Evolutionary conservation across 192 early-diverging fungal species (phyloP), one percentile per base, ranked within the genome.

Genomic region (Mortierella claussenii): DNA sequence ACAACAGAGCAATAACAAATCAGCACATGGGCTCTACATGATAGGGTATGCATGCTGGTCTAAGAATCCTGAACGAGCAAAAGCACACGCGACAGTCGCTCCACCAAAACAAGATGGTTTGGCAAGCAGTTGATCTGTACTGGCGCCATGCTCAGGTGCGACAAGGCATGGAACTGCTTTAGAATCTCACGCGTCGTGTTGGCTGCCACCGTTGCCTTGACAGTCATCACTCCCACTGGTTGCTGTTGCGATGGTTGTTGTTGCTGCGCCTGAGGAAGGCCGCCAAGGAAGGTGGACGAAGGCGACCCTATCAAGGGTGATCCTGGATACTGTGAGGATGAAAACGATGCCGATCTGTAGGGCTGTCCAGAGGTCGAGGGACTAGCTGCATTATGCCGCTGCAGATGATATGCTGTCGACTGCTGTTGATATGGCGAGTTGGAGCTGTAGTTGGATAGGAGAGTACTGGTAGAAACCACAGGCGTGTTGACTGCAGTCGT

Each of bases 131-230:
- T 84, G 8, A 63, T 70, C 30, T 73, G 69, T 13, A 79, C 80
- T 20, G 76, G 69, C 26, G 79, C 65, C 55, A 67, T 43, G n/a
- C 82, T 81, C 24, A 87, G 68, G 49, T 80, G 79, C 17, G 85
- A 87, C 27, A 87, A 47, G 20, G 85, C 74, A 55, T 87, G 78
- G 24, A 81, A 87, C 27, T 81, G 81, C 28, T 80, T 82, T 57
- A 87, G 52, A 34, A 83, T 87, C 32, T 84, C 82, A 2, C 85
- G 79, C 13, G 84, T 60, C 5, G 80, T 73, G 36, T 63, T 81
- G 21, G 70, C 73, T 1, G 82, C 67, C 47, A 62, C 59, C 17
- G 73, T 51, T 0, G 37, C 31, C 46, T 66, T 67, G 24, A 67
- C 48, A 20, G 69, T 23, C 20, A 33, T 43, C 3, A 20, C 33